A percentile compares a stretch with the other conserved stretches of the same genome.
These are phyloP conservation scores for Perkinsus chesapeaki DNA, from an alignment of 169 alveolate genomes.

Conservation along the genomic window DNA sequence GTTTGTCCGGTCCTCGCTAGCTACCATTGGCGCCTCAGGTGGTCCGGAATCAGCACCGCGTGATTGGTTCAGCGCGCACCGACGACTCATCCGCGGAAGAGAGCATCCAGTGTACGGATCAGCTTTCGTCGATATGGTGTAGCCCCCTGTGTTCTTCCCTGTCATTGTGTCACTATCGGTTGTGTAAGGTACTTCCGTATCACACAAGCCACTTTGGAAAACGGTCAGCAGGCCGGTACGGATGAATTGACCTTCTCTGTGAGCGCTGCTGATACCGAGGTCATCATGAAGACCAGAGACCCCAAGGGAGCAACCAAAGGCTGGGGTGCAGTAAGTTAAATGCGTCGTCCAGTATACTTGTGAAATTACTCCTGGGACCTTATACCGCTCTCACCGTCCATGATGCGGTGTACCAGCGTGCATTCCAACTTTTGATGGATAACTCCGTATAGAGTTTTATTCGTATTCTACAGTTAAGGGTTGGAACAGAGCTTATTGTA, in stretches of 20 bases:
- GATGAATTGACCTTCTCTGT: background rate
- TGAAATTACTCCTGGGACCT: too few species aligned
- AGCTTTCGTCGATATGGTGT: background rate
- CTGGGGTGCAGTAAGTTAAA: background rate
- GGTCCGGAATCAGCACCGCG: background rate
- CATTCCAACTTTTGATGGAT: too few species aligned
- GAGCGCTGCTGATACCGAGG: background rate
- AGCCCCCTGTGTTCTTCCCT: background rate
- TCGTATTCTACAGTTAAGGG: too few species aligned
- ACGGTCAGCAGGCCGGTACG: background rate
- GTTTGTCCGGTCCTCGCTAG: background rate
- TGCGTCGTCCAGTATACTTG: too few species aligned
- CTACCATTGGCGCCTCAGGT: background rate
- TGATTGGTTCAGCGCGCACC: background rate
- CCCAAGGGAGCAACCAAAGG: background rate
- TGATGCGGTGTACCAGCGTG: too few species aligned
- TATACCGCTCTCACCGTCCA: too few species aligned
- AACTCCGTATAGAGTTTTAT: too few species aligned
- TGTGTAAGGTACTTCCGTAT: background rate
- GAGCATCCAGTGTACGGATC: background rate
- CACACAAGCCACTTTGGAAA: background rate
- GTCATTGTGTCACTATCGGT: background rate
- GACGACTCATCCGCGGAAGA: background rate
- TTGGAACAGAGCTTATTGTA: too few species aligned
- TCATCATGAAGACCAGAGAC: background rate